These are phyloP conservation scores for Phyllosticta citribraziliensis DNA, from an alignment of 2,329 filamentous ascomycete genomes.

Conservation along the genomic window DNA sequence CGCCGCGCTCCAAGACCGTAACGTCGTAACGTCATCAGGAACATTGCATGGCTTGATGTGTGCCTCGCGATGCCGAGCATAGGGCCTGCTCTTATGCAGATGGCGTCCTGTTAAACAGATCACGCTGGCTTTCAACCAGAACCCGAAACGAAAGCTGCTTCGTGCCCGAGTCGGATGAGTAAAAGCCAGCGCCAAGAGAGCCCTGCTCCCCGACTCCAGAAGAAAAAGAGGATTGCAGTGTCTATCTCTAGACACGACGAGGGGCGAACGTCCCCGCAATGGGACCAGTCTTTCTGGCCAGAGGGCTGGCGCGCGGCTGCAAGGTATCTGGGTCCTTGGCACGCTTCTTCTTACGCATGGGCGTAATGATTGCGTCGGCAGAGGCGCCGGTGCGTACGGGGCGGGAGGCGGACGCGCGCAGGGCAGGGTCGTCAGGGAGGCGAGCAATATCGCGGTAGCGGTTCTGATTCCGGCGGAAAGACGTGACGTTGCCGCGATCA, in stretches of 20 bases:
- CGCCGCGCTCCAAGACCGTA: background rate
- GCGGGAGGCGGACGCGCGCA: conserved; percentile 25
- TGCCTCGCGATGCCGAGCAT: background rate
- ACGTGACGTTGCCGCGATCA: conserved; percentile 31
- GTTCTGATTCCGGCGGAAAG: conserved; percentile 31
- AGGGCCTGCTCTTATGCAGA: background rate
- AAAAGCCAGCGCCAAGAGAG: background rate
- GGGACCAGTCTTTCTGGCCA: conserved; percentile 7
- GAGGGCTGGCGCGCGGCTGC: conserved; percentile 3
- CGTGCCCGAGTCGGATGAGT: background rate
- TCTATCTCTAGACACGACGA: background rate
- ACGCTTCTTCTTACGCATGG: conserved; percentile 24
- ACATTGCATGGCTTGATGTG: background rate
- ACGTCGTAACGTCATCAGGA: background rate
- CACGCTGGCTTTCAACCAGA: background rate
- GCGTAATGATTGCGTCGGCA: conserved; percentile 29
- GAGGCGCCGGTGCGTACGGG: conserved; percentile 29
- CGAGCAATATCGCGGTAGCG: conserved; percentile 28
- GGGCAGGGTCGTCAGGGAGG: conserved; percentile 26
- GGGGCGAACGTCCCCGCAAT: conserved; percentile 4
- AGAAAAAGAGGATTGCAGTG: background rate
- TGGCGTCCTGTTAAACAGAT: background rate
- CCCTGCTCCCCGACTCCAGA: background rate
- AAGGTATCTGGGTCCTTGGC: background rate
- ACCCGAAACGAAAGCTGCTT: background rate